Evolutionary conservation across 108 stramenopile species (phyloP), one percentile per base, ranked within the genome.

Genomic region (Pseudonitzschia delicatissima): DNA sequence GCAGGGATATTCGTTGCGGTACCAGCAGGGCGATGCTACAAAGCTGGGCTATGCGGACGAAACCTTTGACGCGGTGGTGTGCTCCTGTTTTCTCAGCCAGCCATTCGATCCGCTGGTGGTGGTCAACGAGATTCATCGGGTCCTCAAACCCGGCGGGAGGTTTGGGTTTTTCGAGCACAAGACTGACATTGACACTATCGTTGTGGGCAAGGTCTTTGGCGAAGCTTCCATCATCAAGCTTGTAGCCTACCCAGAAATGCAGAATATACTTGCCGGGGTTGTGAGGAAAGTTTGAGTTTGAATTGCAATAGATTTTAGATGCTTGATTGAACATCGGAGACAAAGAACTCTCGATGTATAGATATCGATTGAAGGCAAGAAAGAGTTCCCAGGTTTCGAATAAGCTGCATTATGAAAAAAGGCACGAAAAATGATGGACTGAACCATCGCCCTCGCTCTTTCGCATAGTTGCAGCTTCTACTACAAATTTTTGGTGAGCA

Each of bases 21-120:
- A 61, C 45, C 62, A 74, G 3, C 77, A 78, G 47, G 83, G 83
- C 5, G 83, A 81, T 2, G 72, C 80, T 23, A 80, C 81, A 74
- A 62, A 74, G 17, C 35, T 84, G 3, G 80, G 80, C 0, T 76
- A 81, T 45, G 39, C 27, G 4, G 75, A 76, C 62, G 61, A 42
- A 9, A 72, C 80, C 23, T 67, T 73, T 8, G 83, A 84, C 64
- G 80, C 80, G n/a, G 44, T 78, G 7, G 72, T 84, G 17, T 48
- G 45, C 11, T 81, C 80, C 3, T 64, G 81, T 2, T 81, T 77
- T 6, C 69, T 84, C 13, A 81, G 83, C 39, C 78, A 77, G 7
- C 61, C 63, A 7, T 7, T 62, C 26, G 60, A 69, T 59, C 68
- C 68, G 12, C n/a, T 15, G 2, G 1, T 9, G 53, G 28, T 29